Evolutionary conservation across 2,329 filamentous ascomycete genomes (phyloP).

Genomic region (Ascochyta pisi): DNA sequence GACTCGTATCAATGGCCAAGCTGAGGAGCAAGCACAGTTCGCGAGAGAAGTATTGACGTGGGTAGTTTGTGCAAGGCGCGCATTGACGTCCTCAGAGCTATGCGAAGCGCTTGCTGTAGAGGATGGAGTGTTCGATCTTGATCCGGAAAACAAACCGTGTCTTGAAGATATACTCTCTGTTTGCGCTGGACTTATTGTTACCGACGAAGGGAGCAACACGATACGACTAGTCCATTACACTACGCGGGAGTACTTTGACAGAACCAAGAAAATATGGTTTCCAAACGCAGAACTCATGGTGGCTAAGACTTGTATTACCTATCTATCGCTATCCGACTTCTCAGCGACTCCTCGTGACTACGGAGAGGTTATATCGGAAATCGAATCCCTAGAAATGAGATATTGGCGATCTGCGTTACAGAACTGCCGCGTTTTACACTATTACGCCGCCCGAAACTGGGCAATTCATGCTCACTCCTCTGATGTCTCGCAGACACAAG

Average conservation of each 20-base stretch:
- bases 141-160: slow-evolving; percentile 20
- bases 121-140: slow-evolving; percentile 1
- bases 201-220: slow-evolving; percentile 36
- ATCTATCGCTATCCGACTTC: too few relatives aligned
- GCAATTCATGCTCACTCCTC: too few relatives aligned
- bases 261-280: slow-evolving; percentile 25
- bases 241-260: slow-evolving; percentile 39
- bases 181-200: slow-evolving; percentile 41
- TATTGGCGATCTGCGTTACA: too few relatives aligned
- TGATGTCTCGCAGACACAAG: too few relatives aligned
- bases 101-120: slow-evolving; percentile 25
- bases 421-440: too few relatives aligned
- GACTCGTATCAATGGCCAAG: slow-evolving; percentile 53
- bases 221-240: slow-evolving; percentile 42
- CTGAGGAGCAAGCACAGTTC: slow-evolving; percentile 37
- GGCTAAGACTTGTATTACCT: too few relatives aligned
- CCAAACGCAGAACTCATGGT: too few relatives aligned
- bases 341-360: too few relatives aligned
- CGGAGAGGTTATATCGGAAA: too few relatives aligned
- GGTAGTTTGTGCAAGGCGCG: slow-evolving; percentile 22
- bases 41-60: slow-evolving; percentile 42
- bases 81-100: slow-evolving; percentile 22
- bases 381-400: too few relatives aligned
- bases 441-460: too few relatives aligned
- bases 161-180: slow-evolving; percentile 24